Base-by-base conservation (phyloP, 257 asterid species). In the Przewalskia tangutica region DNA sequence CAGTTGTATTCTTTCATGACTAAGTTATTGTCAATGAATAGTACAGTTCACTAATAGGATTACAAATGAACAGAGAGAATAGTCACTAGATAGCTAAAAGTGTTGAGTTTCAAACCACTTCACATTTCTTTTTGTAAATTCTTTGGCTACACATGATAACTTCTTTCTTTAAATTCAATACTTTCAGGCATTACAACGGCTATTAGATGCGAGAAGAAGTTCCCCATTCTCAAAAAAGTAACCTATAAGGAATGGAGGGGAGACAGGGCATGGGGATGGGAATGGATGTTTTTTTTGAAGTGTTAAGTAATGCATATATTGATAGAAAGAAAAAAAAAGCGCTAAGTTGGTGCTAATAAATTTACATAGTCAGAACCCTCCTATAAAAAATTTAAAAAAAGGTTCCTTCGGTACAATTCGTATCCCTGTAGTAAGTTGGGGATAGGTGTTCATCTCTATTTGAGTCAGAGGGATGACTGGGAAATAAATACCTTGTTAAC, bases 401-500 rank as follows among this genome's bases (percentile, higher is more conserved):
- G 75, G 14, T 66, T 66, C 51, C 76, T 10, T 66, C 53, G 13
- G 4, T 66, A 66, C 20, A 36, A 66, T 66, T 36, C 76, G 7
- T 66, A 66, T 38, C 53, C 51, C 8, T 38, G 14, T 38, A 66
- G 32, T 66, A 66, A 66, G 51, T 38, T 68, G 55, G 77, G 77
- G 55, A 42, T 75, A 73, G 10, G 79, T 23, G 60, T 48, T 73
- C 79, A 48, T 73, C 79, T 73, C 60, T 48, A 48, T 48, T 48
- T 48, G 53, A 73, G 60, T 48, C 59, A 73, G 60, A 48, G 60
- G 18, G 20, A 50, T 75, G 62, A 75, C 46, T 6, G 62, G 80
- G 46, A 80, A 60, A 80, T 68, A 55, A 63, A 80, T 84, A 96
- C 99, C 94, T 93, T 27, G 99, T 93, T 91, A 96, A 85, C 88